Evolutionary conservation across 2,329 filamentous ascomycete species (phyloP).

Genomic region (Onygenales sp.): DNA sequence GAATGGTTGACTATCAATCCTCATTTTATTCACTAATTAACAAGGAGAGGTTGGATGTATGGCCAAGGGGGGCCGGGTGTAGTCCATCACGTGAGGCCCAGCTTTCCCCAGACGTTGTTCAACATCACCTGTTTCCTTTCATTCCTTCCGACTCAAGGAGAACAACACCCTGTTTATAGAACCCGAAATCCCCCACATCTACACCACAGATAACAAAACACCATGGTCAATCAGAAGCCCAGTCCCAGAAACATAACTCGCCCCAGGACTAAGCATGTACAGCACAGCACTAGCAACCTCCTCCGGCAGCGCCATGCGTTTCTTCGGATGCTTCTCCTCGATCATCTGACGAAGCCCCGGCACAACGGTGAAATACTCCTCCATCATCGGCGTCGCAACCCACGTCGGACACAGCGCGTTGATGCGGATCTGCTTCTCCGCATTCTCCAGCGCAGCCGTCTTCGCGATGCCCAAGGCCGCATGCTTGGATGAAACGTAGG

Average conservation of each 20-base stretch:
- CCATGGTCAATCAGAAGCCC: conserved; percentile 17
- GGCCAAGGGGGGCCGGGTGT: too few species aligned
- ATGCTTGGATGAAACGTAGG: conserved; percentile 35
- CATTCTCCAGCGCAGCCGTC: conserved; percentile 22
- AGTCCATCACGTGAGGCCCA: too few species aligned
- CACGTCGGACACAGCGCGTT: conserved; percentile 25
- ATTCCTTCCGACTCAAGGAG: too few species aligned
- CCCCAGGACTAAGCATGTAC: conserved; percentile 19
- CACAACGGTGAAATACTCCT: conserved; percentile 9
- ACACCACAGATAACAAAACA: conserved; percentile 8
- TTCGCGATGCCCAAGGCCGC: conserved; percentile 37
- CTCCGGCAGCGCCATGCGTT: conserved; percentile 19
- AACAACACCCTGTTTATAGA: too few species aligned
- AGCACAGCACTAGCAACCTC: conserved; percentile 22
- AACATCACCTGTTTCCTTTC: too few species aligned
- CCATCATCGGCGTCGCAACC: conserved; percentile 22
- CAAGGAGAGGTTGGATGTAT: too few species aligned
- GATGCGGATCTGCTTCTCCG: conserved; percentile 19
- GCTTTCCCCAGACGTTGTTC: too few species aligned
- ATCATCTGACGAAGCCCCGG: conserved; percentile 9
- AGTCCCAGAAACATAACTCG: conserved; percentile 21
- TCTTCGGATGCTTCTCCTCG: conserved; percentile 8
- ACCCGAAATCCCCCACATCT: too few species aligned
- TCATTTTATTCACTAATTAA: too few species aligned
- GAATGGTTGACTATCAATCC: too few species aligned